phyloP scores from a whole-genome alignment of 2,329 filamentous ascomycete genomes.

The Fusarium albidum region DNA sequence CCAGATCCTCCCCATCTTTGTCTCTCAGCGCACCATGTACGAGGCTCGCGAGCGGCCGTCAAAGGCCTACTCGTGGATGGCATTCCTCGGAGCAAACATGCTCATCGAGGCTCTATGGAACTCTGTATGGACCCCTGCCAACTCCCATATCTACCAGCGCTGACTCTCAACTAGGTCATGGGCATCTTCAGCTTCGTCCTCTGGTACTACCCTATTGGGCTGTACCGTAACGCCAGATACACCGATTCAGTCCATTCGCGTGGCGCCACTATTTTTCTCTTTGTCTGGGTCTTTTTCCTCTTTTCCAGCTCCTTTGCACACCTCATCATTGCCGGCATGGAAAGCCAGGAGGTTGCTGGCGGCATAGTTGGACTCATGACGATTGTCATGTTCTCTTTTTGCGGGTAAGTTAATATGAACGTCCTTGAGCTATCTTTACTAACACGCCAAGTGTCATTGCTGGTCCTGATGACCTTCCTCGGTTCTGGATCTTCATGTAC shows the following conservation, averaged over 20 bases:
- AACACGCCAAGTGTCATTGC: conserved; percentile 61
- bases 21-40: conserved; percentile 73
- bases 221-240: conserved; percentile 64
- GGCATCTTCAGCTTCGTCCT: conserved; percentile 65
- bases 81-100: conserved; percentile 68
- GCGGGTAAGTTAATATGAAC: conserved; percentile 28
- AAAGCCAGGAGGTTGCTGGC: conserved; percentile 68
- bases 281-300: conserved; percentile 69
- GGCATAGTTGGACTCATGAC: conserved; percentile 71
- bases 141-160: too few species aligned
- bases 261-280: conserved; percentile 69
- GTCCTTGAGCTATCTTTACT: too few species aligned
- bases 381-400: conserved; percentile 68
- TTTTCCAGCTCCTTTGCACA: conserved; percentile 72
- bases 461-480: conserved; percentile 64
- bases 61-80: conserved; percentile 76
- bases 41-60: conserved; percentile 73
- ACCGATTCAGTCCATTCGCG: conserved; percentile 57
- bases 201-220: conserved; percentile 74
- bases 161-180: too few species aligned
- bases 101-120: conserved; percentile 74
- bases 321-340: conserved; percentile 71
- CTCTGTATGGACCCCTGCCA: conserved; percentile 45
- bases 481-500: conserved; percentile 83
- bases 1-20: conserved; percentile 75